Conservation (phyloP, 208 protist genomes). For the Acanthamoeba lenticulata region DNA sequence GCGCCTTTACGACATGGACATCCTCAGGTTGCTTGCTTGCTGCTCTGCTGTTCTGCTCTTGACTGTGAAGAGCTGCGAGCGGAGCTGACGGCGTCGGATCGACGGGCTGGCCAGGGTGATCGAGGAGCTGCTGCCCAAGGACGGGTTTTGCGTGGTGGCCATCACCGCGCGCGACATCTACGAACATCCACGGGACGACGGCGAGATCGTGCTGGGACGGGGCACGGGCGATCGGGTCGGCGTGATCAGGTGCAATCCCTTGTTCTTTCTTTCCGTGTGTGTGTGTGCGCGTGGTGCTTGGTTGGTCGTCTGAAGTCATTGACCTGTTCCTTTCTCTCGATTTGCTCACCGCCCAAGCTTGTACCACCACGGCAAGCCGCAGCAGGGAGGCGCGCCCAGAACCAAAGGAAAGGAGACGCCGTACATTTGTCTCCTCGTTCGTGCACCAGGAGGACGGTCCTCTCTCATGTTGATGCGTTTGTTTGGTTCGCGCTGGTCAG, state of each 20-base stretch:
- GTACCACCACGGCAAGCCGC: neutral
- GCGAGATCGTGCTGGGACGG: neutral
- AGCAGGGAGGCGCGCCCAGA: neutral
- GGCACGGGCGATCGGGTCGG: slow-evolving; percentile 25
- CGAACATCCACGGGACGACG: neutral
- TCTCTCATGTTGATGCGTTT: neutral
- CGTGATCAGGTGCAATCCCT: neutral
- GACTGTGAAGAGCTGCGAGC: neutral
- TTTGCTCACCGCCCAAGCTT: neutral
- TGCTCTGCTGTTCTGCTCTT: neutral
- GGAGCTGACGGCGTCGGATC: neutral
- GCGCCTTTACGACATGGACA: slow-evolving; percentile 56
- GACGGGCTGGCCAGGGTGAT: neutral
- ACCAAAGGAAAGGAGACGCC: neutral
- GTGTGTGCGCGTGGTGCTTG: neutral
- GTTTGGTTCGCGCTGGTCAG: too few relatives aligned
- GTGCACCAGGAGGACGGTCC: neutral
- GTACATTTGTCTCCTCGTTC: too few relatives aligned
- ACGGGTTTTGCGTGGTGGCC: slow-evolving; percentile 37
- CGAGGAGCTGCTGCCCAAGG: slow-evolving; percentile 19
- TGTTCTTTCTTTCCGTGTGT: neutral
- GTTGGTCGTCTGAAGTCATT: too few relatives aligned
- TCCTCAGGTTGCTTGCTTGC: neutral
- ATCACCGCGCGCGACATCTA: slow-evolving; percentile 33
- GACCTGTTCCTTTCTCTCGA: neutral